Base-by-base conservation (phyloP, 1,284 basidiomycete genomes). In the Ustilago esculenta region DNA sequence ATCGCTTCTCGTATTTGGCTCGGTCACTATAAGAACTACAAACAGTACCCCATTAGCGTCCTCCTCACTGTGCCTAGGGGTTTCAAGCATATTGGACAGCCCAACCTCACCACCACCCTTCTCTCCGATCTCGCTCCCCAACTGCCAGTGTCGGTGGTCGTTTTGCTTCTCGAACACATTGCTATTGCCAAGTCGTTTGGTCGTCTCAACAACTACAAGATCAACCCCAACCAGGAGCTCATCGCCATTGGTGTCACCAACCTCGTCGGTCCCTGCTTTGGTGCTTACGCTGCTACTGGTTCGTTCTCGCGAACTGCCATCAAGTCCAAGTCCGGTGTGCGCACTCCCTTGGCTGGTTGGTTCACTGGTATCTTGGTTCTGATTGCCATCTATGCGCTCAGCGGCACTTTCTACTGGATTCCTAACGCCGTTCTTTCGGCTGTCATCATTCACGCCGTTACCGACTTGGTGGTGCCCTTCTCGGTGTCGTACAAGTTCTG, bases 231-330 rank as follows among this genome's bases (percentile, higher is more conserved):
- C 84, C 95, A 98, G 83, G 95, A 98, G 83, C 87, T 98, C 47
- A 90, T 98, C 75, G 95, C 96, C 35, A 98, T 98, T 70, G 95
- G 96, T 36, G 93, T 98, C n/a, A 89, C 92, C 10, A 95, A 94
- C 81, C 50, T 80, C 21, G 58, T 81, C 36, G 77, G 79, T 20
- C 79, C 80, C 15, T 85, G 90, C 70, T 96, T 97, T 82, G 87
- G 88, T 56, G 95, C 92, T 2, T 98, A 97, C 83, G 94, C 95
- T 8, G 92, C 94, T 0, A 98, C 96, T 8, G 96, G 95, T 14
- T 98, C 94, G 0, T 98, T 98, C 87, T 97, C 94, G 34, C 92
- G 95, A 32, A 92, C 94, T 3, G 95, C 95, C 1, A 86, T 98
- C 82, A 94, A 97, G 84, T 90, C 92, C 50, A 96, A 96, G 84